Evolutionary conservation across 1,284 basidiomycete species (phyloP).

Genomic region (Phylloboletellus chloephorus): DNA sequence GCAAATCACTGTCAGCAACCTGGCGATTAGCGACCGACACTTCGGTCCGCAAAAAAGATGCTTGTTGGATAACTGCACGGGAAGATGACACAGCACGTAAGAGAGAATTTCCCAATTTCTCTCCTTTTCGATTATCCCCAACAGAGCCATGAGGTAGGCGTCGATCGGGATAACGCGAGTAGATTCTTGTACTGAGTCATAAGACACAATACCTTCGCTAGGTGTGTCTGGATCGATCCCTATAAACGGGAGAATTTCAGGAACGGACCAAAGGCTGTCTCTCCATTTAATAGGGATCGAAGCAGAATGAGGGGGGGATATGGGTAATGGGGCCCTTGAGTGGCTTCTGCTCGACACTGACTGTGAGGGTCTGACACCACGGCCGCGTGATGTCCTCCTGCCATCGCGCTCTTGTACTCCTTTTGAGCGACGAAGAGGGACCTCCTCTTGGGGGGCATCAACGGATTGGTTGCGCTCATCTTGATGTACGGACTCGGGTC

Average conservation of each 20-base stretch:
- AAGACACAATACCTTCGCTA: conserved; percentile 72
- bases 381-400: conserved; percentile 54
- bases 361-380: conserved; percentile 42
- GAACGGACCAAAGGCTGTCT: conserved; percentile 66
- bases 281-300: conserved; percentile 35
- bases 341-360: conserved; percentile 62
- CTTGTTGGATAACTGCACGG: conserved; percentile 91
- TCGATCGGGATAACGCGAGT: conserved; percentile 72
- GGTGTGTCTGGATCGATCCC: conserved; percentile 60
- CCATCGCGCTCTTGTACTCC: conserved; percentile 51
- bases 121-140: conserved; percentile 70
- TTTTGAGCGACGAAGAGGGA: conserved; percentile 46
- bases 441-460: conserved; percentile 31
- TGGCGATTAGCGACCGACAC: conserved; percentile 60
- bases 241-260: conserved; percentile 70
- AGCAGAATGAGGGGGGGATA: conserved; percentile 29
- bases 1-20: conserved; percentile 68
- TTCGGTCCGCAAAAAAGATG: conserved; percentile 93
- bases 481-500: conserved; percentile 24
- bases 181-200: conserved; percentile 55
- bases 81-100: conserved; percentile 88
- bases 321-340: conserved; percentile 48
- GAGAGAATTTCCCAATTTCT: conserved; percentile 93
- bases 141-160: conserved; percentile 65
- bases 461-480: conserved; percentile 24